Evolutionary conservation across 139 green algal species (phyloP).

Genomic region (Chlorella sp.): DNA sequence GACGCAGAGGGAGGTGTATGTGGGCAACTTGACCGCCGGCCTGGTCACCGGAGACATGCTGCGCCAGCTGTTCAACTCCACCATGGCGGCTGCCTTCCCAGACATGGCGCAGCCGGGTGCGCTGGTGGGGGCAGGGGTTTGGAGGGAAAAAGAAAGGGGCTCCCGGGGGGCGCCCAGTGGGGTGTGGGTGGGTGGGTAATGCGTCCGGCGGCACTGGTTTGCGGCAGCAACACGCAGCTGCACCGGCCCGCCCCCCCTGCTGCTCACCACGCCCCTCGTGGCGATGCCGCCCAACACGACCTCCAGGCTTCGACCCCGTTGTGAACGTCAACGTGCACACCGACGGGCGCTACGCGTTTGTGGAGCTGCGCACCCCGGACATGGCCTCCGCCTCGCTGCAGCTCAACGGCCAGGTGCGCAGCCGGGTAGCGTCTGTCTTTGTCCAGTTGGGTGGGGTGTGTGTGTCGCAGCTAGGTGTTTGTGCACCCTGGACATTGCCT

Average conservation of each 20-base stretch:
- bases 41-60: slow-evolving; percentile 73
- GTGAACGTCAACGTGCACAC: slow-evolving; percentile 63
- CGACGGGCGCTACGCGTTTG: slow-evolving; percentile 83
- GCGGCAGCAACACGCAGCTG: no score
- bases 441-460: no score
- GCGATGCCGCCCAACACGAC: no score
- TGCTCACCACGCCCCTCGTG: not conserved
- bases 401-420: slow-evolving; percentile 71
- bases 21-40: slow-evolving; percentile 79
- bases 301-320: slow-evolving; percentile 70
- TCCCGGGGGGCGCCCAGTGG: no score
- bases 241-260: not conserved
- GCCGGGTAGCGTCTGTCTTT: no score
- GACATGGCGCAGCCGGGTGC: slow-evolving; percentile 34
- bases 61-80: slow-evolving; percentile 82
- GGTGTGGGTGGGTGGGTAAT: slow-evolving; percentile 1
- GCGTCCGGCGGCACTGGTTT: no score
- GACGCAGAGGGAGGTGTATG: slow-evolving; percentile 85
- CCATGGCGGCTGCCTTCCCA: slow-evolving; percentile 73
- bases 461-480: no score
- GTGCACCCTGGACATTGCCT: no score
- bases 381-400: slow-evolving; percentile 87
- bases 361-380: slow-evolving; percentile 86
- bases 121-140: no score
- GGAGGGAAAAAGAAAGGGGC: no score